Percentiles rank a stretch among this genome's conserved stretches.
phyloP scores from a whole-genome alignment of 768 basidiomycete genomes.

The Boletellus sp. region DNA sequence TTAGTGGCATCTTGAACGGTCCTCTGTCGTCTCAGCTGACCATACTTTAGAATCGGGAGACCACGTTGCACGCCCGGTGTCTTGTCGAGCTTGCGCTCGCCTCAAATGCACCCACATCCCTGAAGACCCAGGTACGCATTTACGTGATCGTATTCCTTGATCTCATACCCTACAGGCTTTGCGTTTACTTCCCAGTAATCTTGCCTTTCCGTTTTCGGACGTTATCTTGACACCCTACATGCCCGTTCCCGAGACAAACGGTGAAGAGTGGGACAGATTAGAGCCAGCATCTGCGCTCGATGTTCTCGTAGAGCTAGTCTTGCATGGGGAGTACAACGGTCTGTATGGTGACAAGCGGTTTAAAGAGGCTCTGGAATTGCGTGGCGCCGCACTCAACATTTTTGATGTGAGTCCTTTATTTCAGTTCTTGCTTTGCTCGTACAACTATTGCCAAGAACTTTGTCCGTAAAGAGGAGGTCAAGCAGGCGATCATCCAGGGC shows the following conservation, averaged over 20 bases:
- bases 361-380: constrained; percentile 68
- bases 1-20: constrained; percentile 33
- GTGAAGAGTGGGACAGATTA: constrained; percentile 90
- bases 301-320: constrained; percentile 72
- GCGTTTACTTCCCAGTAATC: constrained; percentile 51
- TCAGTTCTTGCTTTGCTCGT: not conserved
- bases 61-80: constrained; percentile 61
- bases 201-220: constrained; percentile 60
- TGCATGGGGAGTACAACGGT: constrained; percentile 89
- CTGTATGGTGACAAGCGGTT: constrained; percentile 50
- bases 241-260: constrained; percentile 76
- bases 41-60: constrained; percentile 51
- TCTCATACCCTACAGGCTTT: constrained; percentile 45
- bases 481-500: constrained; percentile 62
- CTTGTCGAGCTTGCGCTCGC: constrained; percentile 85
- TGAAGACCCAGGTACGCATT: constrained; percentile 77
- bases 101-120: constrained; percentile 84
- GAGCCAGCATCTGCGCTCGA: constrained; percentile 79
- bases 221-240: constrained; percentile 70
- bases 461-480: constrained; percentile 68
- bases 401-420: constrained; percentile 67
- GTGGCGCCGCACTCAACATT: constrained; percentile 72
- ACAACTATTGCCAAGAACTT: constrained; percentile 52
- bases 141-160: constrained; percentile 12
- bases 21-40: constrained; percentile 1